phyloP scores from a whole-genome alignment of 2,329 filamentous ascomycete genomes.

The Pseudopithomyces maydicus region DNA sequence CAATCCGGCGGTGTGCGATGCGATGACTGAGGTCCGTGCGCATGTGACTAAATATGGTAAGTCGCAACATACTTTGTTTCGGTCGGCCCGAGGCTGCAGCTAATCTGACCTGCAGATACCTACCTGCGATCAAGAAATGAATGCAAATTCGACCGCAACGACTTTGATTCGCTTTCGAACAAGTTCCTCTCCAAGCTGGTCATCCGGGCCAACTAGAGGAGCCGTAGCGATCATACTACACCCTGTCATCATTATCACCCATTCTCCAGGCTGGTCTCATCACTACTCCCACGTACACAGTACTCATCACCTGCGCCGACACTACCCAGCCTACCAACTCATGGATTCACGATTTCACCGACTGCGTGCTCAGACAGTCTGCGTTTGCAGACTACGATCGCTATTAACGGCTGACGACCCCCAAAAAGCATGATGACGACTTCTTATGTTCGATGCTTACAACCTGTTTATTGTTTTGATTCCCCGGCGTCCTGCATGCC shows the following conservation, averaged over 20 bases:
- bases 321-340: slow-evolving; percentile 25
- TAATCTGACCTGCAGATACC: slow-evolving; percentile 68
- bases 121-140: slow-evolving; percentile 82
- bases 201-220: slow-evolving; percentile 81
- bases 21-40: slow-evolving; percentile 92
- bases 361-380: slow-evolving; percentile 36
- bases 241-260: slow-evolving; percentile 15
- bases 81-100: slow-evolving; percentile 24
- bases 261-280: slow-evolving; percentile 22
- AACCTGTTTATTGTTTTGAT: slow-evolving; percentile 38
- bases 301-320: slow-evolving; percentile 32
- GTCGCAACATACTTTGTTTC: slow-evolving; percentile 41
- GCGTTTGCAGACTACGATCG: slow-evolving; percentile 24
- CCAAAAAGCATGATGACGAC: slow-evolving; percentile 36
- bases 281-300: slow-evolving; percentile 21
- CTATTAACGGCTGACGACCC: slow-evolving; percentile 40
- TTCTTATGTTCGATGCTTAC: slow-evolving; percentile 27
- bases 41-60: slow-evolving; percentile 94
- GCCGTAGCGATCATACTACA: slow-evolving; percentile 10
- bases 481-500: slow-evolving; percentile 43
- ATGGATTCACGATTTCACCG: slow-evolving; percentile 38
- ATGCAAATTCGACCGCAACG: slow-evolving; percentile 83
- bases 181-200: slow-evolving; percentile 97
- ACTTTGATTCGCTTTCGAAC: slow-evolving; percentile 95
- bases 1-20: slow-evolving; percentile 89